Conservation (phyloP, 805 yeast species). For the Schwanniomyces yamadae region DNA sequence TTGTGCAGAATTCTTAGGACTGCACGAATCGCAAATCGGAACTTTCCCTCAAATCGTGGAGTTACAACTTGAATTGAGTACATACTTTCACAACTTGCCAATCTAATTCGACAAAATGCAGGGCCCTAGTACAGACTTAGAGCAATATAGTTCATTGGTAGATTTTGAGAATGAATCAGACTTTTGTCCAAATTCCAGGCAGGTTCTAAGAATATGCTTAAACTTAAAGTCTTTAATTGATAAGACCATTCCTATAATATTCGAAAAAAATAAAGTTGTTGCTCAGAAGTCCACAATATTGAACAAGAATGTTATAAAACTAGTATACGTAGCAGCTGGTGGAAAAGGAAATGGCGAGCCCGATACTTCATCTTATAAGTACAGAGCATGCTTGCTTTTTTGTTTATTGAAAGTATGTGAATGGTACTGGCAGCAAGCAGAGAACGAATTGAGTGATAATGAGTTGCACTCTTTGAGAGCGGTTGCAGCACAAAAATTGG, state of each 20-base stretch:
- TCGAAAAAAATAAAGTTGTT: constrained; percentile 48
- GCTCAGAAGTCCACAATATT: constrained; percentile 59
- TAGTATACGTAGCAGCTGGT: constrained; percentile 75
- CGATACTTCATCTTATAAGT: constrained; percentile 57
- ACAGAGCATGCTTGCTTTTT: constrained; percentile 67
- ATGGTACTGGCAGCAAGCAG: constrained; percentile 70
- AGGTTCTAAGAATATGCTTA: constrained; percentile 64
- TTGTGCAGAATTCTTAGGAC: no score
- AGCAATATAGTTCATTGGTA: not conserved
- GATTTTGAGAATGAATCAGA: not conserved
- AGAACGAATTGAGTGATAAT: constrained; percentile 63
- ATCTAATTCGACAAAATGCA: no score
- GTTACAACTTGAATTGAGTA: no score
- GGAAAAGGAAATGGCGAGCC: constrained; percentile 62
- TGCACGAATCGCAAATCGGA: no score
- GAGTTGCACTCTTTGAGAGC: constrained; percentile 61
- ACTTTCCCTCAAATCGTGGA: no score
- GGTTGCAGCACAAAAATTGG: constrained; percentile 70
- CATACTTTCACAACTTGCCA: no score
- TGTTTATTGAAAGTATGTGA: constrained; percentile 70
- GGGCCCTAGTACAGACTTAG: no score
- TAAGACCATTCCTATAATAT: constrained; percentile 64
- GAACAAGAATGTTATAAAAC: constrained; percentile 53
- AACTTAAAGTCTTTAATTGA: constrained; percentile 75
- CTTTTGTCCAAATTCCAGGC: constrained; percentile 58